Percentiles rank a stretch among this genome's conserved stretches.
These are phyloP conservation scores for Sclerotinia sclerotiorum DNA, from an alignment of 2,329 filamentous ascomycete species.

Conservation along the genomic window DNA sequence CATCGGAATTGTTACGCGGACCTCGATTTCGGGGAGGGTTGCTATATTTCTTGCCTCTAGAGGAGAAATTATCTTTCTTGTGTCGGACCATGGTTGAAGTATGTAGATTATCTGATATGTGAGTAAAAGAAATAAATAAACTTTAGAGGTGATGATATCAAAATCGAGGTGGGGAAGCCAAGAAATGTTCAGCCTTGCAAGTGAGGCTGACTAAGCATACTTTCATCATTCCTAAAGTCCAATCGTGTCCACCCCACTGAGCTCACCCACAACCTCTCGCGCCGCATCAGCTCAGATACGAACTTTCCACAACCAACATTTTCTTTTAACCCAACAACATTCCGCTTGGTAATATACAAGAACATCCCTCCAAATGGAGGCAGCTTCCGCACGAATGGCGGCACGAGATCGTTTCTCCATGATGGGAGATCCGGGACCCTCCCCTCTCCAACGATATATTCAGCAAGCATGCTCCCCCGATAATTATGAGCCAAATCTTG, in stretches of 20 bases:
- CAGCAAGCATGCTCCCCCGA: constrained; percentile 94
- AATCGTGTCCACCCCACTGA: constrained; percentile 22
- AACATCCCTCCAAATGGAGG: constrained; percentile 66
- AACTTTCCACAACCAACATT: neutral
- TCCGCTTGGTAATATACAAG: constrained; percentile 27
- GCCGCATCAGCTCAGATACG: constrained; percentile 12
- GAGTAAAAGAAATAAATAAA: neutral
- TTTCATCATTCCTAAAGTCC: constrained; percentile 17
- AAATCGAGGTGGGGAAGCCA: constrained; percentile 9
- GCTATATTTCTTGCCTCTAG: constrained; percentile 66
- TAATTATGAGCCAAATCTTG: constrained; percentile 97
- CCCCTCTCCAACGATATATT: constrained; percentile 92
- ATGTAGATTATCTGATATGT: constrained; percentile 14
- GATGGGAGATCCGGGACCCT: constrained; percentile 73
- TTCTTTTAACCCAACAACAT: neutral
- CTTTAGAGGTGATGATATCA: constrained; percentile 10
- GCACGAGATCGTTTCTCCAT: constrained; percentile 90
- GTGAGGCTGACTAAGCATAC: constrained; percentile 13
- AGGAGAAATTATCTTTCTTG: constrained; percentile 81
- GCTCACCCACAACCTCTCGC: constrained; percentile 14
- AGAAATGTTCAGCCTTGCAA: constrained; percentile 20
- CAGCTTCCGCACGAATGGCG: constrained; percentile 91
- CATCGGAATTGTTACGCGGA: constrained; percentile 49
- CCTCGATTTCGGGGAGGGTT: constrained; percentile 51
- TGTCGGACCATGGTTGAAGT: constrained; percentile 75